phyloP scores from a whole-genome alignment of 1,284 basidiomycete genomes.

The Polyporus tsugae region DNA sequence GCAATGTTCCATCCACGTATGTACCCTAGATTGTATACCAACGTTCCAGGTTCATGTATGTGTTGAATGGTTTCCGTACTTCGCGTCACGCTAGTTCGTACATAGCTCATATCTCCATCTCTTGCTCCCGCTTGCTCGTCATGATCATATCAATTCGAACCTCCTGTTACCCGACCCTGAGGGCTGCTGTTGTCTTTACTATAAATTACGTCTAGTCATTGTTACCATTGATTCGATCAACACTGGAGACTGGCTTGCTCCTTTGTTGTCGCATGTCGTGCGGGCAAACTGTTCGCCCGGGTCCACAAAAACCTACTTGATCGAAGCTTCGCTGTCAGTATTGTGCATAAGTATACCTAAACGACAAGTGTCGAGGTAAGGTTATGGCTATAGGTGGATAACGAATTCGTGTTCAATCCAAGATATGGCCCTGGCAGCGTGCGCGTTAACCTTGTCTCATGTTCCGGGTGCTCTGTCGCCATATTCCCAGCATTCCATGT shows the following conservation, averaged over 20 bases:
- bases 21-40: slow-evolving; percentile 18
- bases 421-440: no score
- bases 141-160: neutral
- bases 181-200: neutral
- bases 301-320: neutral
- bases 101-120: neutral
- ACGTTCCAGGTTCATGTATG: slow-evolving; percentile 11
- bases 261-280: neutral
- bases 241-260: neutral
- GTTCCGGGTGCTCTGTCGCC: neutral
- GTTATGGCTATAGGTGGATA: neutral
- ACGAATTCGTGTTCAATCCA: neutral
- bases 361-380: neutral
- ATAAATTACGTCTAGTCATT: neutral
- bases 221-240: neutral
- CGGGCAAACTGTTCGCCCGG: neutral
- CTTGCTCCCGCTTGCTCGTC: neutral
- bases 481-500: neutral
- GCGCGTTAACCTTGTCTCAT: neutral
- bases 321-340: neutral
- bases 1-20: slow-evolving; percentile 6
- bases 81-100: slow-evolving; percentile 3
- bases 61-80: neutral
- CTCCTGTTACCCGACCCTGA: neutral
- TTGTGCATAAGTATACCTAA: neutral